Evolutionary conservation across 108 stramenopile species (phyloP).

Genomic region (Nannochloropsis oceanica): DNA sequence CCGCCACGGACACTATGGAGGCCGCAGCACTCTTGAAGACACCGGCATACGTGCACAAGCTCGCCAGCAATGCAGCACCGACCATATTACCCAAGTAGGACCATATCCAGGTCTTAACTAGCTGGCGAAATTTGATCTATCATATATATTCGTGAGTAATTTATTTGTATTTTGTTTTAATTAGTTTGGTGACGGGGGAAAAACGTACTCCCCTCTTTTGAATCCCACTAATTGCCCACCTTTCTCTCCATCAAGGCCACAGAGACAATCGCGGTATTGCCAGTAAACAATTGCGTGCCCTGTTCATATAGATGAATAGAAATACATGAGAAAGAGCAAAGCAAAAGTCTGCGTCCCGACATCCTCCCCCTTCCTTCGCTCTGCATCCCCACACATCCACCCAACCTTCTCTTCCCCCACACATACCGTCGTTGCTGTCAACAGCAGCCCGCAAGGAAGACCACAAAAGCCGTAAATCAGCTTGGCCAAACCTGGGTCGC

Average conservation of each 20-base stretch:
- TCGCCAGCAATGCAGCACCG: neutral
- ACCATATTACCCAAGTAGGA: conserved; percentile 34
- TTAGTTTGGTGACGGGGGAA: too few relatives aligned
- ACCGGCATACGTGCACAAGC: neutral
- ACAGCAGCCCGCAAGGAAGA: neutral
- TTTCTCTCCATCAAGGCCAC: conserved; percentile 13
- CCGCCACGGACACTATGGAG: neutral
- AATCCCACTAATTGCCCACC: neutral
- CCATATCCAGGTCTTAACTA: conserved; percentile 17
- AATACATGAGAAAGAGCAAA: too few relatives aligned
- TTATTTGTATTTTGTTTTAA: too few relatives aligned
- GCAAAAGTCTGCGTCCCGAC: too few relatives aligned
- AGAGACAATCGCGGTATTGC: conserved; percentile 26
- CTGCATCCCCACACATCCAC: too few relatives aligned
- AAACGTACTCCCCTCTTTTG: neutral
- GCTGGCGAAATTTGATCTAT: neutral
- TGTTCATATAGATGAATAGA: neutral
- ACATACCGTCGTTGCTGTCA: neutral
- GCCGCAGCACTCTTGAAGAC: neutral
- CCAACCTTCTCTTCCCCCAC: neutral
- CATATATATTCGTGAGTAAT: too few relatives aligned
- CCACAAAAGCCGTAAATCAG: neutral
- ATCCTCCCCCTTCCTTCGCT: too few relatives aligned
- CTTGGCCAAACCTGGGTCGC: neutral
- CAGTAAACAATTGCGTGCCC: conserved; percentile 16